Evolutionary conservation across 2,329 filamentous ascomycete genomes (phyloP).

Genomic region (Ophiostoma ips): DNA sequence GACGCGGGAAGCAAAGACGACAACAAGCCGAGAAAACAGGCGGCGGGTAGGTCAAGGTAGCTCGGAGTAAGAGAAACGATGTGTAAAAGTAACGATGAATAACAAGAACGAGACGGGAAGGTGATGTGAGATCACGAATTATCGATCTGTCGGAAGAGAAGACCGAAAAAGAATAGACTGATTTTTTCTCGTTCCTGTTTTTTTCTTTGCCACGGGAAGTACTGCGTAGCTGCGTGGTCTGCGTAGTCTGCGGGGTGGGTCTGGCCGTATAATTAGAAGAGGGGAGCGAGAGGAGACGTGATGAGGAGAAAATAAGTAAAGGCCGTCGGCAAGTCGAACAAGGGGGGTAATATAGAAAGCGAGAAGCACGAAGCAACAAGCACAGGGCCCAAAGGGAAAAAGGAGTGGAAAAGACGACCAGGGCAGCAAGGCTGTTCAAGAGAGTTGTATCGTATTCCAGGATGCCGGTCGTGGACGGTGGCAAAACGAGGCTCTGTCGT

Average conservation of each 20-base stretch:
- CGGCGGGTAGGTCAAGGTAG: neutral
- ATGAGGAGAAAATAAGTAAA: conserved; percentile 2
- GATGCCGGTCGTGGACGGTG: neutral
- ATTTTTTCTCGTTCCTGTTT: neutral
- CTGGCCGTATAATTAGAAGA: conserved; percentile 9
- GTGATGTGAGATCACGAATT: conserved; percentile 3
- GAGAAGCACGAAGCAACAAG: neutral
- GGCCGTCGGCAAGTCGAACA: neutral
- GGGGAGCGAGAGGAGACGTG: neutral
- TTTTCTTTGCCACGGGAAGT: conserved; percentile 9
- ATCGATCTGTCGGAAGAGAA: conserved; percentile 1
- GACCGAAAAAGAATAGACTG: conserved; percentile 2
- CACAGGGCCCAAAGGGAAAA: neutral
- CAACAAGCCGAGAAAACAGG: neutral
- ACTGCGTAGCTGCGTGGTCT: conserved; percentile 4
- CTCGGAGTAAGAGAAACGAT: neutral
- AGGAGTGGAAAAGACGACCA: neutral
- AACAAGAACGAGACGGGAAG: conserved; percentile 5
- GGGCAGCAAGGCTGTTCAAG: neutral
- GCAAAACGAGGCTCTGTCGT: conserved; percentile 4
- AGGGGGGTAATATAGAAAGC: neutral
- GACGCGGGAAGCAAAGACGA: neutral
- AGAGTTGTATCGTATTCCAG: neutral
- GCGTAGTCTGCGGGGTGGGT: conserved; percentile 10
- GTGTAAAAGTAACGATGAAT: conserved; percentile 3